phyloP scores from a whole-genome alignment of 371 early-diverging fungal genomes.

The Umbelopsis sp. region DNA sequence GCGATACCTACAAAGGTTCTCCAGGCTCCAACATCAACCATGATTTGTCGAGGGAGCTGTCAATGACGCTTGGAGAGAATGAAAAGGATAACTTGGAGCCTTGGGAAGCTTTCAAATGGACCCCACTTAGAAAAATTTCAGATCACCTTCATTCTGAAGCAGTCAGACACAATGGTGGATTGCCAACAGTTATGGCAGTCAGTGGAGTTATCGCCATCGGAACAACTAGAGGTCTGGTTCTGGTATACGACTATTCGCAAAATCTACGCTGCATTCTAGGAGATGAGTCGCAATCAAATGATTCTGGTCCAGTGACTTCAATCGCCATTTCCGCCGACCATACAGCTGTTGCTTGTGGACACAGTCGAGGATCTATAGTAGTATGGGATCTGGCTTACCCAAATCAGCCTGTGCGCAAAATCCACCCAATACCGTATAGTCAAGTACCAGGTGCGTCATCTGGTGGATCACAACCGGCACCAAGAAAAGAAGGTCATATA shows the following conservation, averaged over 20 bases:
- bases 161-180: constrained; percentile 57
- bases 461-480: constrained; percentile 39
- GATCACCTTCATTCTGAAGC: constrained; percentile 68
- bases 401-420: constrained; percentile 49
- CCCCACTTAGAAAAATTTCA: constrained; percentile 66
- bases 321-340: constrained; percentile 74
- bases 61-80: neutral
- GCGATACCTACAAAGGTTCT: neutral
- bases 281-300: constrained; percentile 54
- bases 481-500: constrained; percentile 70
- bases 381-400: constrained; percentile 75
- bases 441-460: constrained; percentile 33
- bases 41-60: neutral
- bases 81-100: constrained; percentile 39
- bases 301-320: constrained; percentile 75
- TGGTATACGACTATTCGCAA: constrained; percentile 75
- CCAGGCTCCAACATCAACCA: neutral
- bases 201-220: constrained; percentile 73
- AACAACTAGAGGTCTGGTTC: constrained; percentile 71
- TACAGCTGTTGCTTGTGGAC: constrained; percentile 70
- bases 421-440: constrained; percentile 51
- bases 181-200: constrained; percentile 64
- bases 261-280: constrained; percentile 68
- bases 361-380: constrained; percentile 71
- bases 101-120: constrained; percentile 80